Conservation (phyloP, 352 stramenopile species). For the Pythium vanterpoolii region DNA sequence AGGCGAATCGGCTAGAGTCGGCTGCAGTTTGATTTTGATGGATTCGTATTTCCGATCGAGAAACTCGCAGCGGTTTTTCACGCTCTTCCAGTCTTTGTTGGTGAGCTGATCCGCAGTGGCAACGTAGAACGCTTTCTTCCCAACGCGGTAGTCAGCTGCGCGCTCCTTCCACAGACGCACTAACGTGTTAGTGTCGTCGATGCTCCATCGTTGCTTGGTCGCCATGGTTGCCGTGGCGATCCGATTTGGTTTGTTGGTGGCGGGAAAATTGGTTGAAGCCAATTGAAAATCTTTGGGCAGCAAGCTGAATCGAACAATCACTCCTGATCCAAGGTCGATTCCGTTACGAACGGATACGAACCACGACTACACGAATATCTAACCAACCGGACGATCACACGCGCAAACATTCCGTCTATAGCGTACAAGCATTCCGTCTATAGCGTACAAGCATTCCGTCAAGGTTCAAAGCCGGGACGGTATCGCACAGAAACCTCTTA, state of each 20-base stretch:
- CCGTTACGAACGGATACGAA: neutral
- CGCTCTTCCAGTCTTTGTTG: neutral
- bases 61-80: constrained; percentile 2
- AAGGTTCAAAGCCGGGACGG: too few relatives aligned
- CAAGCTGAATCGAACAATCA: neutral
- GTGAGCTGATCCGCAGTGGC: neutral
- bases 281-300: neutral
- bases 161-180: neutral
- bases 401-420: neutral
- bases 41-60: neutral
- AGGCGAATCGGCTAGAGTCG: neutral
- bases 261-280: neutral
- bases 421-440: neutral
- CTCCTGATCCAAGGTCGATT: neutral
- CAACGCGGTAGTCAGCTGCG: neutral
- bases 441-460: neutral
- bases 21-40: neutral
- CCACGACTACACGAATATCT: too few relatives aligned
- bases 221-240: neutral
- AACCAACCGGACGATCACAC: neutral
- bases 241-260: neutral
- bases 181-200: neutral
- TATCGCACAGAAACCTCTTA: too few relatives aligned
- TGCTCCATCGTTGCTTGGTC: neutral
- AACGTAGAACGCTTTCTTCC: neutral